A percentile compares a stretch with the other conserved stretches of the same genome.
Evolutionary conservation across 1,284 basidiomycete genomes (phyloP).

Genomic region (Irpex lacteus): DNA sequence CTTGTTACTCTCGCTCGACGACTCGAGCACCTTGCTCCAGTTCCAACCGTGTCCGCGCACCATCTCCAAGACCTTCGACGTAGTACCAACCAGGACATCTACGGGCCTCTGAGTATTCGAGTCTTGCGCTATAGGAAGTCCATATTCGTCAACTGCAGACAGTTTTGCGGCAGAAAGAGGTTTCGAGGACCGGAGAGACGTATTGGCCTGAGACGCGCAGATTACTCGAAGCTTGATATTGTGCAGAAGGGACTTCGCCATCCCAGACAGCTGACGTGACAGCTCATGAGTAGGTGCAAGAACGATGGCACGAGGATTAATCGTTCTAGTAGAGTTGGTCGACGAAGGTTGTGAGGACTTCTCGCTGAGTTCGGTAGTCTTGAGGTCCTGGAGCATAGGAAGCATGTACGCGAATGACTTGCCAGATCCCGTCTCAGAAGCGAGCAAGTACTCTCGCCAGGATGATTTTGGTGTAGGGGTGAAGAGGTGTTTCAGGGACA

Average conservation of each 20-base stretch:
- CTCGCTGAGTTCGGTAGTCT: constrained; percentile 46
- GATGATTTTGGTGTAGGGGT: constrained; percentile 19
- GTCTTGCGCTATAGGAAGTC: constrained; percentile 27
- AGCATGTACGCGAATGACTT: constrained; percentile 90
- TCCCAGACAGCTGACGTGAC: constrained; percentile 69
- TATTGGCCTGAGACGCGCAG: constrained; percentile 67
- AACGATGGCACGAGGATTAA: constrained; percentile 74
- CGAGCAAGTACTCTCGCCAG: constrained; percentile 67
- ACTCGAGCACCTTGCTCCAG: constrained; percentile 17
- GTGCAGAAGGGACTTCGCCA: constrained; percentile 75
- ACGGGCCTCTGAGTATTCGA: constrained; percentile 37
- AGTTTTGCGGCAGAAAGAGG: constrained; percentile 47
- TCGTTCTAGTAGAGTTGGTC: constrained; percentile 7
- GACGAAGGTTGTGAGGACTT: constrained; percentile 4
- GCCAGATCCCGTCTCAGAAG: constrained; percentile 86
- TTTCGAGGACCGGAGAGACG: constrained; percentile 36
- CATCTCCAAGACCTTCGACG: constrained; percentile 73
- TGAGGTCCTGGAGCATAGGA: constrained; percentile 77
- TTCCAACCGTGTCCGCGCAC: constrained; percentile 58
- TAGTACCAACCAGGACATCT: constrained; percentile 78
- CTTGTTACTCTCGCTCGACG: constrained; percentile 24
- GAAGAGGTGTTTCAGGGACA: constrained; percentile 65
- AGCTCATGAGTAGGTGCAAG: constrained; percentile 89
- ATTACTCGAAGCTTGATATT: constrained; percentile 70
- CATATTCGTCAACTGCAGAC: constrained; percentile 17